Conservation (phyloP, 257 asterid species). For the Lithospermum erythrorhizon region DNA sequence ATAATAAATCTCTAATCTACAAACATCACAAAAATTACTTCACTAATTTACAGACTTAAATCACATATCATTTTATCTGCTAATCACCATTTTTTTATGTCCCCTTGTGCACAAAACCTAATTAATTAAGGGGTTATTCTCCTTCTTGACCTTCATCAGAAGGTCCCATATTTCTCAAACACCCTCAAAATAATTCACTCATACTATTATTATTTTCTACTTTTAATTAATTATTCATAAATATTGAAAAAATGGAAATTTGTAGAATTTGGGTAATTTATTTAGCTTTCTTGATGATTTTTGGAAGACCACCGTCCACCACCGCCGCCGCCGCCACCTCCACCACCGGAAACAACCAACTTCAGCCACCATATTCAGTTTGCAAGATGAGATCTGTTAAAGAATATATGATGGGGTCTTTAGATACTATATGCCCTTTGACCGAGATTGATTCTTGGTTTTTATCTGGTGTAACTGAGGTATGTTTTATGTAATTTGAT, state of each 20-base stretch:
- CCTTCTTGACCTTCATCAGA: not conserved
- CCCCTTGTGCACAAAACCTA: too few species aligned
- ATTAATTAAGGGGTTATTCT: not conserved
- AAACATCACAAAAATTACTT: too few species aligned
- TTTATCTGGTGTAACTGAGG: conserved; percentile 61
- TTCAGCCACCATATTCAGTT: conserved; percentile 25
- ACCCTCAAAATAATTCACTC: not conserved
- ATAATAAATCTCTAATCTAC: too few species aligned
- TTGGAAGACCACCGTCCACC: conserved; percentile 36
- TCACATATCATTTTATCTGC: too few species aligned
- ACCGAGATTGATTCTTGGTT: conserved; percentile 25
- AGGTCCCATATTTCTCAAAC: not conserved
- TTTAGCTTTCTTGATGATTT: conserved; percentile 33
- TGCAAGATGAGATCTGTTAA: conserved; percentile 45
- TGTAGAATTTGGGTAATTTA: conserved; percentile 24
- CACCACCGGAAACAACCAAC: conserved; percentile 27
- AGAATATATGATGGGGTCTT: conserved; percentile 45
- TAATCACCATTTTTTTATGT: too few species aligned
- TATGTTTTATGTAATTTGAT: conserved; percentile 4
- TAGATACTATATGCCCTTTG: conserved; percentile 30
- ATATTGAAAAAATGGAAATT: conserved; percentile 29
- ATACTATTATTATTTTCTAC: too few species aligned
- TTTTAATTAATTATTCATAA: too few species aligned
- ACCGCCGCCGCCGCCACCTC: too few species aligned
- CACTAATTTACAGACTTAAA: too few species aligned